Conservation (phyloP, 768 basidiomycete genomes). For the Naganishia vishniacii region DNA sequence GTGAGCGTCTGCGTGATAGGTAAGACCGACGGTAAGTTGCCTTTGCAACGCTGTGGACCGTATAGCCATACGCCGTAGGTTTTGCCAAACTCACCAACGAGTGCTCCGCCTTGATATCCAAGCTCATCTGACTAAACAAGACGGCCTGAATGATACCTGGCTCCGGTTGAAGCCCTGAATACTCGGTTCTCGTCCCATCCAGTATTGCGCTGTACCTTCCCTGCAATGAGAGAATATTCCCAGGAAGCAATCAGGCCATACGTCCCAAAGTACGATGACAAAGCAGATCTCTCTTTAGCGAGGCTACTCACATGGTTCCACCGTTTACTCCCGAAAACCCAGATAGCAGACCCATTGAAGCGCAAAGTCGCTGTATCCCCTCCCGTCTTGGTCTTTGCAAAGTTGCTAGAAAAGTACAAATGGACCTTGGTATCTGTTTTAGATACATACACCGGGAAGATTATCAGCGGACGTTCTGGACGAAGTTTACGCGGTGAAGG, state of each 20-base stretch:
- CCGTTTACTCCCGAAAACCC: slow-evolving; percentile 15
- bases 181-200: background rate
- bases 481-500: too few species aligned
- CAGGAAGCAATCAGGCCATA: background rate
- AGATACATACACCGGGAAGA: background rate
- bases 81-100: slow-evolving; percentile 2
- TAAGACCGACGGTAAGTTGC: background rate
- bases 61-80: too few species aligned
- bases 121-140: slow-evolving; percentile 1
- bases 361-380: background rate
- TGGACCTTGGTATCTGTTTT: slow-evolving; percentile 2
- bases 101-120: slow-evolving; percentile 20
- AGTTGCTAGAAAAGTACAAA: background rate
- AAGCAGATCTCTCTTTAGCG: too few species aligned
- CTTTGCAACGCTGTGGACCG: too few species aligned
- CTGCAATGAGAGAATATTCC: background rate
- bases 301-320: slow-evolving; percentile 5
- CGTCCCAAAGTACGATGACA: too few species aligned
- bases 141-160: background rate
- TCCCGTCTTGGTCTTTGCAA: background rate
- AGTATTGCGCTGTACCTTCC: slow-evolving; percentile 11
- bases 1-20: background rate
- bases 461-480: background rate
- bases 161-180: background rate
- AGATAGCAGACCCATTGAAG: slow-evolving; percentile 23